phyloP scores from a whole-genome alignment of 2,329 filamentous ascomycete genomes.

The Uncinocarpus reesii region DNA sequence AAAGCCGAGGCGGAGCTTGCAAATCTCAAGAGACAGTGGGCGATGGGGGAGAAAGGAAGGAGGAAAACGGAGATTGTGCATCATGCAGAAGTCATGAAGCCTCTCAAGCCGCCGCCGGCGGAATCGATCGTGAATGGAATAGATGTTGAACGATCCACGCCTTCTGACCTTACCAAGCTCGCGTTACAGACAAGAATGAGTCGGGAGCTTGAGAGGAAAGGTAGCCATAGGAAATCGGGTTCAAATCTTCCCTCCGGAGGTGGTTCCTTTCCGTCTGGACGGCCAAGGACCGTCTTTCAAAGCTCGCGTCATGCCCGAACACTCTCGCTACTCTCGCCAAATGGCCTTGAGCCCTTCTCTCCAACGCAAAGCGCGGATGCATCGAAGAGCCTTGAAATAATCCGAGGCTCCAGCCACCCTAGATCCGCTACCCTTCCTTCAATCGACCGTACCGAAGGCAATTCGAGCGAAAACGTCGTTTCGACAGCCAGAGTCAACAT shows the following conservation, averaged over 20 bases:
- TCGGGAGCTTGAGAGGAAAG: slow-evolving; percentile 62
- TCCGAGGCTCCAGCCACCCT: slow-evolving; percentile 29
- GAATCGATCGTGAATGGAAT: slow-evolving; percentile 10
- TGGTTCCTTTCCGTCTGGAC: background rate
- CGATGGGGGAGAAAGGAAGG: slow-evolving; percentile 62
- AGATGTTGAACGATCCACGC: slow-evolving; percentile 16
- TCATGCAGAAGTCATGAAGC: slow-evolving; percentile 49
- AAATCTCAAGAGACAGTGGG: slow-evolving; percentile 74
- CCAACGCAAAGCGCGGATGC: slow-evolving; percentile 17
- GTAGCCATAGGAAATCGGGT: slow-evolving; percentile 49
- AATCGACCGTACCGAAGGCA: slow-evolving; percentile 26
- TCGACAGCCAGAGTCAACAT: slow-evolving; percentile 25
- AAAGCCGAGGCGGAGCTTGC: slow-evolving; percentile 69
- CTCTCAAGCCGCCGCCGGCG: slow-evolving; percentile 36
- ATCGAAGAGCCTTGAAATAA: slow-evolving; percentile 14
- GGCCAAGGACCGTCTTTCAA: slow-evolving; percentile 55
- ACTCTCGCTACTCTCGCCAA: slow-evolving; percentile 70
- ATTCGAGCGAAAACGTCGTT: slow-evolving; percentile 17
- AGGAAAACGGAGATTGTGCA: slow-evolving; percentile 59
- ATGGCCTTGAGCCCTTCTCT: slow-evolving; percentile 17
- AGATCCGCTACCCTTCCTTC: slow-evolving; percentile 35
- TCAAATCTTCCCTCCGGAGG: slow-evolving; percentile 25
- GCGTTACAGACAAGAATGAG: slow-evolving; percentile 30
- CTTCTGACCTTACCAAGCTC: slow-evolving; percentile 19
- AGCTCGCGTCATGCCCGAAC: slow-evolving; percentile 53